Evolutionary conservation across 305 asterid species (phyloP).

Genomic region (Nicotiana rustica): DNA sequence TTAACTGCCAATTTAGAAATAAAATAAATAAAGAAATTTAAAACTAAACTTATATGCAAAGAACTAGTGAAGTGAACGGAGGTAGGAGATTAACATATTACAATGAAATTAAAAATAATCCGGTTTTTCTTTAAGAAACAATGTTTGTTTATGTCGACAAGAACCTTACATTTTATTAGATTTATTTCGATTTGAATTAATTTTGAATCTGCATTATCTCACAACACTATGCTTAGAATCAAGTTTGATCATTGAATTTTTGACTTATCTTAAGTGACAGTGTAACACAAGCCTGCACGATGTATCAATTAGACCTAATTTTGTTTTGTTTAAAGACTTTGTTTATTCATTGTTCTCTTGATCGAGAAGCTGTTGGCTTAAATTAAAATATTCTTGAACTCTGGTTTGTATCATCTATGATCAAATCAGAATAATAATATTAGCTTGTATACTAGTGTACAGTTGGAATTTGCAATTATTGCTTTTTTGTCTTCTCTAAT

Average conservation of each 20-base stretch:
- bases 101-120: not conserved
- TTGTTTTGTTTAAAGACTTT: not conserved
- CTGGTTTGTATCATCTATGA: not conserved
- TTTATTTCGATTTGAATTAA: not conserved
- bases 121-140: constrained; percentile 3
- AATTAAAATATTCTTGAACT: no score
- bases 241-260: not conserved
- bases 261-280: not conserved
- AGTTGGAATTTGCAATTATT: not conserved
- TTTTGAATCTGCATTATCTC: not conserved
- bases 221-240: not conserved
- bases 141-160: not conserved
- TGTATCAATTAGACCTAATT: not conserved
- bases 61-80: not conserved
- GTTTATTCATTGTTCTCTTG: no score
- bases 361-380: no score
- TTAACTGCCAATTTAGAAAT: no score
- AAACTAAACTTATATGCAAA: not conserved
- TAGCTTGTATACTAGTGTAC: not conserved
- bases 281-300: constrained; percentile 15
- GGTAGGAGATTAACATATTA: not conserved
- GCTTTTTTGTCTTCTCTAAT: not conserved
- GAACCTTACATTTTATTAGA: not conserved
- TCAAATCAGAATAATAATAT: not conserved
- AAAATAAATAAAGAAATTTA: no score